Evolutionary conservation across 768 basidiomycete genomes (phyloP), one percentile per base, ranked within the genome.

Genomic region (Baorangia bicolor): DNA sequence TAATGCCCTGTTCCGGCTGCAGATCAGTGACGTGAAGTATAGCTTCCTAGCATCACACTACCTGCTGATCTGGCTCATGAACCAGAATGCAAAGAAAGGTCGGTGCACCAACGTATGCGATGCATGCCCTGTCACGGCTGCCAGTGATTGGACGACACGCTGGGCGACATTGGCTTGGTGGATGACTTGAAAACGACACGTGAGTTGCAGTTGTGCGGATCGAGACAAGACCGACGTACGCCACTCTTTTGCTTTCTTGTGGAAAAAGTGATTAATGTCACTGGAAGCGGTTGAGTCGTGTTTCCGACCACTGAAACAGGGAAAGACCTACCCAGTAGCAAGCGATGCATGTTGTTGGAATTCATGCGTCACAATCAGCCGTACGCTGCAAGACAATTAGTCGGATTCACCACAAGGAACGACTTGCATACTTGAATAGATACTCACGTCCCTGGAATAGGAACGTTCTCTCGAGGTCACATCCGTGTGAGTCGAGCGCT

Each of bases 81-180:
- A 88, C 87, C 86, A 89, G 67, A 87, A 87, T 23, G 83, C 75
- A 65, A 83, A 86, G 65, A 86, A 86, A 11, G 88, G 88, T 53
- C 87, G 73, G 16, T 79, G 74, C 3, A 81, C 73, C 23, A 90
- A 69, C 31, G 77, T 67, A 56, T 82, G 78, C 38, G 70, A 62
- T 21, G 66, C 64, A 44, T 73, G 66, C 3, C 85, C 86, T 10
- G 87, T 88, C 58, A 88, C 78, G 3, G 79, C 77, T 51, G 81
- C 77, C 41, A 89, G 72, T 10, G 83, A 85, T 30, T 73, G 69
- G 75, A 87, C 82, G 28, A 85, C 77, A 31, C 82, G 80, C 51
- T 82, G 78, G 27, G 83, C 83, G 18, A 90, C 79, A 28, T 69
- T 73, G 25, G 78, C 77, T 66, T 89, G 86, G 66, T 86, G 85